A percentile compares a stretch with the other conserved stretches of the same genome.
phyloP scores from a whole-genome alignment of 2,329 filamentous ascomycete genomes.

The Phialophora expanda region DNA sequence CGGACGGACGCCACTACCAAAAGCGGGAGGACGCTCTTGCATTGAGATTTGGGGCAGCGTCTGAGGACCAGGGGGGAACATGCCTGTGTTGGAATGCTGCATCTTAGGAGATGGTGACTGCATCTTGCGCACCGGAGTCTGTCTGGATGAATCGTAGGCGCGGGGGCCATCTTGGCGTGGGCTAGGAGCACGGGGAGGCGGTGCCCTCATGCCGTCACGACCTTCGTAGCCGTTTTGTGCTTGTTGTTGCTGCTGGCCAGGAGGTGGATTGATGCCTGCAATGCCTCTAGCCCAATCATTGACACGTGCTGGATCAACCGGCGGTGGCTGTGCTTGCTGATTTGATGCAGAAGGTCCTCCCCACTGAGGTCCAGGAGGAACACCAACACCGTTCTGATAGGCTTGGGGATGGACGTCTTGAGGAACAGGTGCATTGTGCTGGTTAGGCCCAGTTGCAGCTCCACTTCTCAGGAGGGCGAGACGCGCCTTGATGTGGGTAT shows the following conservation, averaged over 20 bases:
- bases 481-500: constrained; percentile 95
- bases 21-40: constrained; percentile 52
- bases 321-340: constrained; percentile 48
- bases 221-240: constrained; percentile 74
- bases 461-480: constrained; percentile 86
- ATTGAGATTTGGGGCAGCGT: constrained; percentile 59
- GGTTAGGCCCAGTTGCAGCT: constrained; percentile 73
- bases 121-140: constrained; percentile 56
- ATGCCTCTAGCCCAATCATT: constrained; percentile 69
- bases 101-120: constrained; percentile 66
- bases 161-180: constrained; percentile 75
- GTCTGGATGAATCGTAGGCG: constrained; percentile 68
- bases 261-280: constrained; percentile 73
- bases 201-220: constrained; percentile 72
- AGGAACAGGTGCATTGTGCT: constrained; percentile 79
- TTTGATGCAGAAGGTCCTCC: constrained; percentile 67
- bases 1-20: constrained; percentile 42
- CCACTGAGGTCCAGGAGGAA: constrained; percentile 88
- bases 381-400: constrained; percentile 84
- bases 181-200: constrained; percentile 73
- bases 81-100: constrained; percentile 58
- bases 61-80: constrained; percentile 54
- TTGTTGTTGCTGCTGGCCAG: constrained; percentile 41
- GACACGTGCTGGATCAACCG: constrained; percentile 62
- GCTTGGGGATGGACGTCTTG: constrained; percentile 96